Evolutionary conservation across 1,284 basidiomycete species (phyloP).

Genomic region (Moesziomyces sp.): DNA sequence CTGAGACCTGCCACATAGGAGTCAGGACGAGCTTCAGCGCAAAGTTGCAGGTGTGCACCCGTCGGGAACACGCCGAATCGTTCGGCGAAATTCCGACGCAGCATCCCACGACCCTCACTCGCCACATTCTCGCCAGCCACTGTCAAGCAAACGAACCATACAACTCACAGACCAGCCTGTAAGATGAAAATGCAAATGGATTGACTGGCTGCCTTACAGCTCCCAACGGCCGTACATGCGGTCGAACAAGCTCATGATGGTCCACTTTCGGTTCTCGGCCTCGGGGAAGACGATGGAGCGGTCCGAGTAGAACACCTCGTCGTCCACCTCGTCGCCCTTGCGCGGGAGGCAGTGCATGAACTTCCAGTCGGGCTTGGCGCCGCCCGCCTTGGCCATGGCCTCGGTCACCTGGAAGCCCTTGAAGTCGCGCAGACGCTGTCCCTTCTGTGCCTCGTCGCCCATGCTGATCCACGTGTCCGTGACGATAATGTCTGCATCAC

Average conservation of each 20-base stretch:
- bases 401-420: slow-evolving; percentile 95
- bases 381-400: slow-evolving; percentile 72
- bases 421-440: slow-evolving; percentile 87
- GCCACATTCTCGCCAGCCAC: background rate
- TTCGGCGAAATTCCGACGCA: slow-evolving; percentile 6
- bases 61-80: slow-evolving; percentile 2
- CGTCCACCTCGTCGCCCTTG: slow-evolving; percentile 82
- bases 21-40: too few relatives aligned
- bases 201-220: slow-evolving; percentile 23
- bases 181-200: background rate
- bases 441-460: slow-evolving; percentile 96
- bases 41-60: background rate
- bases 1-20: too few relatives aligned
- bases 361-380: slow-evolving; percentile 88
- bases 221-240: slow-evolving; percentile 60
- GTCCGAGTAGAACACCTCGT: slow-evolving; percentile 65
- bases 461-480: slow-evolving; percentile 84
- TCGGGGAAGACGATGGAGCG: slow-evolving; percentile 67
- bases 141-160: background rate
- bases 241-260: slow-evolving; percentile 66
- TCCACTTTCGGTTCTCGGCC: slow-evolving; percentile 68
- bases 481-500: slow-evolving; percentile 89
- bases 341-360: slow-evolving; percentile 96
- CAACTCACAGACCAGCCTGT: too few relatives aligned
- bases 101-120: background rate